A percentile compares a stretch with the other conserved stretches of the same genome.
phyloP scores from a whole-genome alignment of 164 flowering plant species.

The Annona squamosa region DNA sequence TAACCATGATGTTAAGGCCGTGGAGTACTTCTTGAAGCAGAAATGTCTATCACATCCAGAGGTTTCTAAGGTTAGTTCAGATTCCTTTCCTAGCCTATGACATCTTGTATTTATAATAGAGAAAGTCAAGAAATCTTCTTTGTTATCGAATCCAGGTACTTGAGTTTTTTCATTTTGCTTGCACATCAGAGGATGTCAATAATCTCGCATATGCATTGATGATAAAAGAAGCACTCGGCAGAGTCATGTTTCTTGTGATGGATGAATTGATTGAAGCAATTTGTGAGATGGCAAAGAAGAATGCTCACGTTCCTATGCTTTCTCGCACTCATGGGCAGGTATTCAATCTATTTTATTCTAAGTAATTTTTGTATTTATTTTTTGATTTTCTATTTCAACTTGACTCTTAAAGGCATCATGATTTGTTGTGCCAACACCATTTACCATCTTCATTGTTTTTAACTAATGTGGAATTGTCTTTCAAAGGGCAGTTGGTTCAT shows the following conservation, averaged over 20 bases:
- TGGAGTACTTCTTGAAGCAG: constrained; percentile 83
- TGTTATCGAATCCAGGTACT: constrained; percentile 48
- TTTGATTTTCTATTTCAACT: not conserved
- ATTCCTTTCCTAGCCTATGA: too few species aligned
- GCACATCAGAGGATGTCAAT: constrained; percentile 96
- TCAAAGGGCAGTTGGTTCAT: not conserved
- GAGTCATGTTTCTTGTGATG: constrained; percentile 61
- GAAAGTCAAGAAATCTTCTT: not conserved
- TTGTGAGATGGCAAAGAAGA: constrained; percentile 52
- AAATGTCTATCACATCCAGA: constrained; percentile 78
- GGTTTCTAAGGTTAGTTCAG: constrained; percentile 51
- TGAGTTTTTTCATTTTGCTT: constrained; percentile 94
- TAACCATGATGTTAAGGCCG: constrained; percentile 98
- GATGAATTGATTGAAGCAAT: constrained; percentile 56
- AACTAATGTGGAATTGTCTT: not conserved
- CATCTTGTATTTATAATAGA: too few species aligned
- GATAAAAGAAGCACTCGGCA: constrained; percentile 61
- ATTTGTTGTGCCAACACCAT: not conserved
- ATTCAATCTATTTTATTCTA: constrained; percentile 3
- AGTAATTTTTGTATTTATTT: not conserved
- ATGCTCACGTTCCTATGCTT: constrained; percentile 78
- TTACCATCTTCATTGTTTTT: too few species aligned
- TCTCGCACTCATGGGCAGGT: constrained; percentile 99
- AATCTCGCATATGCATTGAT: constrained; percentile 88
- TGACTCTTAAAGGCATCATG: not conserved